These are phyloP conservation scores for Drechslerella dactyloides DNA, from an alignment of 2,329 filamentous ascomycete species.

Conservation along the genomic window DNA sequence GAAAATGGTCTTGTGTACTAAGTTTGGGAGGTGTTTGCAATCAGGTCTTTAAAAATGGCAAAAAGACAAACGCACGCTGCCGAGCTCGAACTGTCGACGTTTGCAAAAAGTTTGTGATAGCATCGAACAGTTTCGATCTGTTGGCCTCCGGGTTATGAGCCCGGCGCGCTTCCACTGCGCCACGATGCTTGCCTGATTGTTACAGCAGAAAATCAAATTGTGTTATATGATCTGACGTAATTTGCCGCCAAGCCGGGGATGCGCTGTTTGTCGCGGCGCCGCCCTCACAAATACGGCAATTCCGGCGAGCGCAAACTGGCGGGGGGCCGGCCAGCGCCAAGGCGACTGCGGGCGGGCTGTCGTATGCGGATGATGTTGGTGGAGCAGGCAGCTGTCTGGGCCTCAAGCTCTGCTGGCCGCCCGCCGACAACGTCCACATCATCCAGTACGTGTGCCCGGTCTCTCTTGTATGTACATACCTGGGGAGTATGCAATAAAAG, in stretches of 20 bases:
- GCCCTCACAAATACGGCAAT: too few relatives aligned
- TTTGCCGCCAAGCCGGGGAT: slow-evolving; percentile 15
- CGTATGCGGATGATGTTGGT: slow-evolving; percentile 38
- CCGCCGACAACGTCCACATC: slow-evolving; percentile 48
- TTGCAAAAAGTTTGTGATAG: slow-evolving; percentile 39
- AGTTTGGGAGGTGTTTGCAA: slow-evolving; percentile 2
- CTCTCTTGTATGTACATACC: not conserved
- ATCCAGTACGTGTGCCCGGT: slow-evolving; percentile 27
- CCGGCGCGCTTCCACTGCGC: slow-evolving; percentile 51
- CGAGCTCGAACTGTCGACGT: slow-evolving; percentile 36
- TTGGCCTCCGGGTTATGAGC: slow-evolving; percentile 51
- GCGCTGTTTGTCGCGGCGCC: not conserved
- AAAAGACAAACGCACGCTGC: slow-evolving; percentile 25
- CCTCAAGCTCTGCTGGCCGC: slow-evolving; percentile 17
- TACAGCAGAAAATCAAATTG: not conserved
- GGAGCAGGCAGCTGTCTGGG: slow-evolving; percentile 16
- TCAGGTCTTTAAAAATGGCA: not conserved
- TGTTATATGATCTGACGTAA: slow-evolving; percentile 5
- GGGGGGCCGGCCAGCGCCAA: slow-evolving; percentile 8
- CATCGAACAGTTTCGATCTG: slow-evolving; percentile 52
- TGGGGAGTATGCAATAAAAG: not conserved
- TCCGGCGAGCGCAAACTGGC: not conserved
- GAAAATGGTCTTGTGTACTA: too few relatives aligned
- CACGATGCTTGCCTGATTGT: slow-evolving; percentile 43
- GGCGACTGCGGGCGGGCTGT: slow-evolving; percentile 17